phyloP scores from a whole-genome alignment of 768 basidiomycete genomes.

The Leccinum variicolor region DNA sequence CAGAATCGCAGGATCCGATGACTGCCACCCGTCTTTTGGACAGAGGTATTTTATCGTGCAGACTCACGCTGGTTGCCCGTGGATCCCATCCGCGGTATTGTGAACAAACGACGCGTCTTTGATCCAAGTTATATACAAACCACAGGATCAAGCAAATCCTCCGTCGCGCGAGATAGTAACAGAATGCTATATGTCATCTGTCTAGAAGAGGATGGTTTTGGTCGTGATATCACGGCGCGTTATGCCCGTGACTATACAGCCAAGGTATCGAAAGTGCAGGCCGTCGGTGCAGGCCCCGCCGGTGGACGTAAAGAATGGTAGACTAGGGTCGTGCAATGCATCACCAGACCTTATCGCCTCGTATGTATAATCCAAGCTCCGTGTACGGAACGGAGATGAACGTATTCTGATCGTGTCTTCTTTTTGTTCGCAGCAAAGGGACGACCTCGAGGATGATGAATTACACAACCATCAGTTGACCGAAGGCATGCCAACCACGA shows the following conservation, averaged over 20 bases:
- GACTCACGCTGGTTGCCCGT: conserved; percentile 91
- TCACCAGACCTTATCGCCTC: conserved; percentile 77
- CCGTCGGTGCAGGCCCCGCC: conserved; percentile 44
- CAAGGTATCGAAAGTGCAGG: conserved; percentile 78
- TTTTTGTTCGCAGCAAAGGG: conserved; percentile 62
- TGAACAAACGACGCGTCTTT: conserved; percentile 78
- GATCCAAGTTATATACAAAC: conserved; percentile 54
- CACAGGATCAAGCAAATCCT: conserved; percentile 10
- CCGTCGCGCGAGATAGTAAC: conserved; percentile 55
- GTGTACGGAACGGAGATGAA: conserved; percentile 18
- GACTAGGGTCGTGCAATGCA: conserved; percentile 58
- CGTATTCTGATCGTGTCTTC: conserved; percentile 7
- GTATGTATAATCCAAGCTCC: conserved; percentile 42
- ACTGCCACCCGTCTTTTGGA: conserved; percentile 91
- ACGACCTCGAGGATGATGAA: conserved; percentile 91
- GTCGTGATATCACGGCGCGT: conserved; percentile 85
- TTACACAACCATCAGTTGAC: conserved; percentile 69
- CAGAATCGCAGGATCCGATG: conserved; percentile 45
- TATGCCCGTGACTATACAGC: conserved; percentile 82
- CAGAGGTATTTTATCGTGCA: conserved; percentile 91
- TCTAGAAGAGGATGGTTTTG: conserved; percentile 92
- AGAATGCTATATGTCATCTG: conserved; percentile 92
- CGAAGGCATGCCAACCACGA: conserved; percentile 90
- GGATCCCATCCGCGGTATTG: conserved; percentile 78
- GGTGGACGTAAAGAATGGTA: conserved; percentile 85